phyloP scores from a whole-genome alignment of 495 filamentous ascomycete species.

The Aspergillus kassunensis region DNA sequence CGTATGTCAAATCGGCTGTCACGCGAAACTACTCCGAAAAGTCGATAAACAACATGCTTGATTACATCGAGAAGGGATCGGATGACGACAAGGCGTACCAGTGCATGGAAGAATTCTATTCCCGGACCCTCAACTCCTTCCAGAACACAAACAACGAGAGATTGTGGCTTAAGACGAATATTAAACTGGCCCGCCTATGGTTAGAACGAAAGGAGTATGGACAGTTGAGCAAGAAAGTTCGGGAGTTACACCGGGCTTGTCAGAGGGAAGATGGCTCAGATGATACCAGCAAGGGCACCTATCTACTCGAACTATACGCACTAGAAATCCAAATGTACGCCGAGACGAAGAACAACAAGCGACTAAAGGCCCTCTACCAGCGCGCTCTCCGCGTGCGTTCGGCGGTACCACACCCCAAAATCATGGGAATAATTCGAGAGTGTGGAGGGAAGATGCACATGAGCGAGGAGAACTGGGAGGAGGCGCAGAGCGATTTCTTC shows the following conservation, averaged over 20 bases:
- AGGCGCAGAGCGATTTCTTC: conserved; percentile 95
- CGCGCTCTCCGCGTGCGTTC: conserved; percentile 85
- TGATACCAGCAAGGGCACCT: conserved; percentile 94
- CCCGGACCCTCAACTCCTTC: conserved; percentile 85
- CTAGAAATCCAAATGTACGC: conserved; percentile 99
- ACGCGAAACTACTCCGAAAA: conserved; percentile 99
- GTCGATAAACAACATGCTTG: conserved; percentile 99
- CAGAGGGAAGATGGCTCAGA: conserved; percentile 85
- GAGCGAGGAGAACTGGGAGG: conserved; percentile 99
- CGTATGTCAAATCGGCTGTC: conserved; percentile 94
- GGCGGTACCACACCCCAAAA: conserved; percentile 95
- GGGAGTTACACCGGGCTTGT: conserved; percentile 85
- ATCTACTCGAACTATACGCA: conserved; percentile 91
- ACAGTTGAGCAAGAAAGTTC: conserved; percentile 75
- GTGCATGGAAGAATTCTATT: conserved; percentile 96
- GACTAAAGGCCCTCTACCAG: conserved; percentile 88
- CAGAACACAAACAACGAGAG: conserved; percentile 97
- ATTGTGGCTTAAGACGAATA: conserved; percentile 97
- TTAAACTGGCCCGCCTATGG: conserved; percentile 88
- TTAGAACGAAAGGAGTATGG: conserved; percentile 86
- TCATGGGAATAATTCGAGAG: conserved; percentile 98
- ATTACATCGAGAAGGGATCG: conserved; percentile 91
- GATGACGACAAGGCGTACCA: conserved; percentile 73
- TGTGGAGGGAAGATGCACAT: conserved; percentile 99
- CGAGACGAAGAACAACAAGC: conserved; percentile 94